These are phyloP conservation scores for Chrysosporium keratinophilum DNA, from an alignment of 2,329 filamentous ascomycete species.

Conservation along the genomic window DNA sequence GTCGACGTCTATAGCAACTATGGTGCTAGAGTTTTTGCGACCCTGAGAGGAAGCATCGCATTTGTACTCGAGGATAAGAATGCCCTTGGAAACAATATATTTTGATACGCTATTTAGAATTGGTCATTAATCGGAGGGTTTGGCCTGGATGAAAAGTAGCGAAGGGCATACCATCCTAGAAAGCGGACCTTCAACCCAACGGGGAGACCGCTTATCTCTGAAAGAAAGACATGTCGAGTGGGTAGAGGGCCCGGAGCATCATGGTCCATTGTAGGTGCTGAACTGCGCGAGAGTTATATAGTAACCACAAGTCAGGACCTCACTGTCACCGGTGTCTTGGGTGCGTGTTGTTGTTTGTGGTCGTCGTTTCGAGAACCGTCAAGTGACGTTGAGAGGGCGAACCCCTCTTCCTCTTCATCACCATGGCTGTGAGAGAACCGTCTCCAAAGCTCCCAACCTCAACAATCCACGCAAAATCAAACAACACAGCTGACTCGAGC, in stretches of 20 bases:
- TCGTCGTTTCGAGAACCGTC: background rate
- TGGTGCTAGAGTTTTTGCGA: background rate
- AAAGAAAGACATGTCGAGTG: slow-evolving; percentile 55
- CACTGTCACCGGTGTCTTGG: background rate
- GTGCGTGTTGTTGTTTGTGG: no score
- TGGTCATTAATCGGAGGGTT: background rate
- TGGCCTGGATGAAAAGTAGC: slow-evolving; percentile 4
- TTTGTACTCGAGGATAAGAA: slow-evolving; percentile 58
- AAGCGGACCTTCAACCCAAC: slow-evolving; percentile 75
- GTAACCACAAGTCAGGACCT: background rate
- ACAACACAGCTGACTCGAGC: no score
- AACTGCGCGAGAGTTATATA: background rate
- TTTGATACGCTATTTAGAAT: slow-evolving; percentile 45
- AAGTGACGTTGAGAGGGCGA: background rate
- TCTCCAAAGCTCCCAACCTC: no score
- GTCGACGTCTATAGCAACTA: slow-evolving; percentile 51
- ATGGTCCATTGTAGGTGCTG: slow-evolving; percentile 17
- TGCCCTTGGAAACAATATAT: slow-evolving; percentile 49
- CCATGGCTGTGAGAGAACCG: no score
- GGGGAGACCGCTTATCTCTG: slow-evolving; percentile 44
- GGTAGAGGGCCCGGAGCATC: slow-evolving; percentile 49
- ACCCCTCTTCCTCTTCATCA: no score
- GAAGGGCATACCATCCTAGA: slow-evolving; percentile 67
- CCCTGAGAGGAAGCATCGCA: slow-evolving; percentile 37
- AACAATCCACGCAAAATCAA: no score